phyloP scores from a whole-genome alignment of 1,139 yeast species.

The Taphrina betulina region DNA sequence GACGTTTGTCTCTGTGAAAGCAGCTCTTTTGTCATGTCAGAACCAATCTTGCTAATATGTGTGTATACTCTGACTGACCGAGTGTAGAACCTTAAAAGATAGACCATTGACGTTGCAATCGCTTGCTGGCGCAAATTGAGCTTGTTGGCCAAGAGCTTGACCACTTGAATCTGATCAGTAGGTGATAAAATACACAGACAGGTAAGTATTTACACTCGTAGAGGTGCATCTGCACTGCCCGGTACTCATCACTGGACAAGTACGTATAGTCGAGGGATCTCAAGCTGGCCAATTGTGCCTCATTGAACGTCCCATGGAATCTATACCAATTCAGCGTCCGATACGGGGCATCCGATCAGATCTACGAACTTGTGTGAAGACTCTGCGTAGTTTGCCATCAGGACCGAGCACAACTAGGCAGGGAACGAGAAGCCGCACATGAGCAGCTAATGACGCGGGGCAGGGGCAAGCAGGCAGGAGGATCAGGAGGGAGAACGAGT shows the following conservation, averaged over 20 bases:
- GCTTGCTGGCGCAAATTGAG: conserved; percentile 78
- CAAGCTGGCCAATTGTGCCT: conserved; percentile 49
- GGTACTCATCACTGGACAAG: conserved; percentile 39
- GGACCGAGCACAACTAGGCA: too few relatives aligned
- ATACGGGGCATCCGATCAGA: not conserved
- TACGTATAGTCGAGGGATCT: conserved; percentile 42
- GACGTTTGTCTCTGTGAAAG: conserved; percentile 62
- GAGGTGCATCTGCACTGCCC: conserved; percentile 49
- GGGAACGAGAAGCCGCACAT: too few relatives aligned
- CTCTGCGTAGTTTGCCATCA: conserved; percentile 64
- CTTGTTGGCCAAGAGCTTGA: conserved; percentile 74
- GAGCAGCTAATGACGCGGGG: too few relatives aligned
- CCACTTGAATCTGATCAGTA: conserved; percentile 69
- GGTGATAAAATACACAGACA: conserved; percentile 49
- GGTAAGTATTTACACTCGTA: conserved; percentile 43
- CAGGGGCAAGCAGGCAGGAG: too few relatives aligned
- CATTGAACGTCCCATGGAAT: conserved; percentile 59
- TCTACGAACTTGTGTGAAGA: conserved; percentile 53
- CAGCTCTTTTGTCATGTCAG: conserved; percentile 41
- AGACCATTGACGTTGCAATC: conserved; percentile 84
- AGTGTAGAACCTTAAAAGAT: conserved; percentile 69
- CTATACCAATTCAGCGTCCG: conserved; percentile 40
- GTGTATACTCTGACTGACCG: conserved; percentile 50
- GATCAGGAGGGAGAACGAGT: too few relatives aligned
- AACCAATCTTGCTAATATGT: conserved; percentile 41